phyloP scores from a whole-genome alignment of 2,329 filamentous ascomycete species.

The Xylaria polymorpha region DNA sequence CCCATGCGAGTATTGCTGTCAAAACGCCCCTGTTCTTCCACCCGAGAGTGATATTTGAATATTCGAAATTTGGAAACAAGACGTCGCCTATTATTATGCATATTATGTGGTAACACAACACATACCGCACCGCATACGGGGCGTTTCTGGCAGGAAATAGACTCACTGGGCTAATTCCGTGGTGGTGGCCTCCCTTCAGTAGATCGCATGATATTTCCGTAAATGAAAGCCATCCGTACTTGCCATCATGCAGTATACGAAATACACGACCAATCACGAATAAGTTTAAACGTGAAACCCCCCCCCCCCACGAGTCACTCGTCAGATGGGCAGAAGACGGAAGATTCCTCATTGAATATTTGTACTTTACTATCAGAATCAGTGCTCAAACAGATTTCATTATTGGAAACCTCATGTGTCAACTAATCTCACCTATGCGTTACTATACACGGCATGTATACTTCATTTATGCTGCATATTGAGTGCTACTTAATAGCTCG shows the following conservation, averaged over 20 bases:
- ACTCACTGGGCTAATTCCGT: slow-evolving; percentile 5
- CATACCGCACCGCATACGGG: slow-evolving; percentile 21
- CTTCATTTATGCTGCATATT: slow-evolving; percentile 6
- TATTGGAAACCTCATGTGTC: neutral
- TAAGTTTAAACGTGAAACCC: neutral
- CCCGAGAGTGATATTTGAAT: slow-evolving; percentile 3
- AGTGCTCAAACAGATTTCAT: neutral
- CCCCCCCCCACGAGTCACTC: neutral
- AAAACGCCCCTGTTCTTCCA: slow-evolving; percentile 9
- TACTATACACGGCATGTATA: neutral
- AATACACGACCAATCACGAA: slow-evolving; percentile 2
- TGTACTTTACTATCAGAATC: neutral
- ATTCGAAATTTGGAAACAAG: slow-evolving; percentile 11
- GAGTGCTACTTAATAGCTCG: slow-evolving; percentile 1
- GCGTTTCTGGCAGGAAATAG: slow-evolving; percentile 14
- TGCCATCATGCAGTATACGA: slow-evolving; percentile 11
- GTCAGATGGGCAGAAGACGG: neutral
- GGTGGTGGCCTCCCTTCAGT: neutral
- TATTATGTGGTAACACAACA: slow-evolving; percentile 18
- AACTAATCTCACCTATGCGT: neutral
- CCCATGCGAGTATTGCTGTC: slow-evolving; percentile 20
- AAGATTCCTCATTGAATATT: neutral
- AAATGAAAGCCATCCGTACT: neutral
- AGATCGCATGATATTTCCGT: slow-evolving; percentile 15
- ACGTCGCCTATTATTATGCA: slow-evolving; percentile 8